Percentiles rank a stretch among this genome's conserved stretches.
phyloP scores from a whole-genome alignment of 345 rosid genomes.

The Hirschfeldia incana region DNA sequence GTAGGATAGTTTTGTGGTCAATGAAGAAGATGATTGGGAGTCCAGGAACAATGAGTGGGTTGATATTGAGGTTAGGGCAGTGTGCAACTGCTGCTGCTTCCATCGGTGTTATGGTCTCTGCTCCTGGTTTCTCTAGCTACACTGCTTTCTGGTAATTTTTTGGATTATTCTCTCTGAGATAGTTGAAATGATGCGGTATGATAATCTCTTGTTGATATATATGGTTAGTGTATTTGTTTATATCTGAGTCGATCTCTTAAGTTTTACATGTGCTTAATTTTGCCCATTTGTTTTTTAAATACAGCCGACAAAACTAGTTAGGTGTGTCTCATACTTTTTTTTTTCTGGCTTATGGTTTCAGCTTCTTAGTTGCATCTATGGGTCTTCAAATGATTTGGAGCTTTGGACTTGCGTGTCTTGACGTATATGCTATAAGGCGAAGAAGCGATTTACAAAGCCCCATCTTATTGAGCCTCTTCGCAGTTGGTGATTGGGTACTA shows the following conservation, averaged over 20 bases:
- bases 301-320: neutral
- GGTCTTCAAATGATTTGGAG: conserved; percentile 96
- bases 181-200: neutral
- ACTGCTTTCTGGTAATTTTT: conserved; percentile 80
- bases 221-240: neutral
- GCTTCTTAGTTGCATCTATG: conserved; percentile 95
- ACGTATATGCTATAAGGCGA: conserved; percentile 68
- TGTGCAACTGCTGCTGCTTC: conserved; percentile 77
- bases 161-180: neutral
- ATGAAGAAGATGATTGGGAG: conserved; percentile 83
- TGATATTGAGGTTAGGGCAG: conserved; percentile 68
- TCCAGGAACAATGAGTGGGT: conserved; percentile 81
- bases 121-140: conserved; percentile 66
- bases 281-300: neutral
- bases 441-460: conserved; percentile 82
- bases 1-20: neutral
- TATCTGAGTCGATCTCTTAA: neutral
- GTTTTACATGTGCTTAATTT: neutral
- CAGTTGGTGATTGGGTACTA: conserved; percentile 93
- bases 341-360: conserved; percentile 39
- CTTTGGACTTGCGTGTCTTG: conserved; percentile 97
- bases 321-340: neutral
- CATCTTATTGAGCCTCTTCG: conserved; percentile 78
- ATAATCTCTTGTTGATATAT: neutral
- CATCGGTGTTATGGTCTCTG: conserved; percentile 70